Evolutionary conservation across 2,329 filamentous ascomycete species (phyloP).

Genomic region (Furcasterigmium sp.): DNA sequence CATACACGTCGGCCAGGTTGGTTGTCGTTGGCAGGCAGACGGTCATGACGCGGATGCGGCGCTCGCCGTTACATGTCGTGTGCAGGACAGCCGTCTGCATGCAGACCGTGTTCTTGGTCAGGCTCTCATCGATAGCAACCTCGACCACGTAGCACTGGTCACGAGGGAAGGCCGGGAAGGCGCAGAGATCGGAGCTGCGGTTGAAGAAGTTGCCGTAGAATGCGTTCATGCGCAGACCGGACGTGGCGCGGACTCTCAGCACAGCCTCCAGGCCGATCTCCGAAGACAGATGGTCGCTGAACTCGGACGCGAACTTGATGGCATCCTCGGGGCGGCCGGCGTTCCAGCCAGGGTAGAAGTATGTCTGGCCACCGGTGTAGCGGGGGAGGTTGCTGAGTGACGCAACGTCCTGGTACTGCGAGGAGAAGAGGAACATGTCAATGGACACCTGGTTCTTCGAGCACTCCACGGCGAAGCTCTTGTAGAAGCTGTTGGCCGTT

Average conservation of each 20-base stretch:
- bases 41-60: slow-evolving; percentile 90
- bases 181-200: slow-evolving; percentile 92
- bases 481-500: slow-evolving; percentile 95
- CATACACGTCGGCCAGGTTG: slow-evolving; percentile 84
- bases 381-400: slow-evolving; percentile 91
- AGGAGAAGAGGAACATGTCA: slow-evolving; percentile 96
- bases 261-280: slow-evolving; percentile 97
- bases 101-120: slow-evolving; percentile 88
- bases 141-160: slow-evolving; percentile 98
- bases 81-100: slow-evolving; percentile 93
- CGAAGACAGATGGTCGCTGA: slow-evolving; percentile 92
- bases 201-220: slow-evolving; percentile 99
- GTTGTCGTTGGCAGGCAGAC: slow-evolving; percentile 89
- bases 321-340: slow-evolving; percentile 90
- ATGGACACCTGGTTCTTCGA: slow-evolving; percentile 98
- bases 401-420: slow-evolving; percentile 94
- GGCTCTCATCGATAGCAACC: slow-evolving; percentile 92
- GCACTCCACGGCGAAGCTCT: slow-evolving; percentile 97
- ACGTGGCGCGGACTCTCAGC: slow-evolving; percentile 89
- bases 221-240: slow-evolving; percentile 89
- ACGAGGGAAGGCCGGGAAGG: slow-evolving; percentile 94
- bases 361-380: slow-evolving; percentile 96
- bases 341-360: slow-evolving; percentile 98
- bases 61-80: slow-evolving; percentile 95
- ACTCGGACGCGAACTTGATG: slow-evolving; percentile 95